Percentiles rank a stretch among this genome's conserved stretches.
These are phyloP conservation scores for Verticillium isaacii DNA, from an alignment of 2,329 filamentous ascomycete species.

Conservation along the genomic window DNA sequence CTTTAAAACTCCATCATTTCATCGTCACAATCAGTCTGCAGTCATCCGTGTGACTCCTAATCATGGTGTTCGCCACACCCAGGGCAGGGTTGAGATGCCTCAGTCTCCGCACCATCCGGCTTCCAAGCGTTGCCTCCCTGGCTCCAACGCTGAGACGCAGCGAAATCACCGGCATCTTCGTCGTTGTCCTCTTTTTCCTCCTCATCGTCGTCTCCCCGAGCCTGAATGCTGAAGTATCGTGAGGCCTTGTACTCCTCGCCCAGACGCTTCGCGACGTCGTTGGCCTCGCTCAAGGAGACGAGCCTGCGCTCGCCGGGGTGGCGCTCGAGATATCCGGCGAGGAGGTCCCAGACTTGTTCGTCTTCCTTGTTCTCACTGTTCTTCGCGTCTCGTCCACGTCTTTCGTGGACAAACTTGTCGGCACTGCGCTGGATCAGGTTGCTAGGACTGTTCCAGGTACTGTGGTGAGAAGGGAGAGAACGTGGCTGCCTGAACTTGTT, in stretches of 20 bases:
- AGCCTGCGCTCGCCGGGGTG: conserved; percentile 38
- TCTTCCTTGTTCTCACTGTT: not conserved
- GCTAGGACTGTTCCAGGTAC: conserved; percentile 1
- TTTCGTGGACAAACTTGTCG: conserved; percentile 9
- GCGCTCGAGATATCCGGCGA: conserved; percentile 18
- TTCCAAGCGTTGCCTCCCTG: not conserved
- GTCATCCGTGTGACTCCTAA: not conserved
- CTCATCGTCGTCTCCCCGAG: conserved; percentile 19
- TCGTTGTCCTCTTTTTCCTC: conserved; percentile 18
- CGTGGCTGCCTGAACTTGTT: conserved; percentile 21
- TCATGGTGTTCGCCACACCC: not conserved
- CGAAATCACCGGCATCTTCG: conserved; percentile 22
- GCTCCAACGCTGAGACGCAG: conserved; percentile 5
- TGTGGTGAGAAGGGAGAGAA: not conserved
- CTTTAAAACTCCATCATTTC: too few relatives aligned
- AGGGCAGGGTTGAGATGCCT: not conserved
- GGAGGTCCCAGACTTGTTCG: conserved; percentile 14
- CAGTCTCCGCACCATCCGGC: not conserved
- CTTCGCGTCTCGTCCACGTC: not conserved
- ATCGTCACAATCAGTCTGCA: too few relatives aligned
- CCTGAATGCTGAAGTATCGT: conserved; percentile 29
- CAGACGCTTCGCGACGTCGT: conserved; percentile 52
- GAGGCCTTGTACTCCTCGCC: conserved; percentile 41
- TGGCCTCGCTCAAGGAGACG: conserved; percentile 51
- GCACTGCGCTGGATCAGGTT: conserved; percentile 3